Base-by-base conservation (phyloP, 78 protist species). In the Paulinella micropora region DNA sequence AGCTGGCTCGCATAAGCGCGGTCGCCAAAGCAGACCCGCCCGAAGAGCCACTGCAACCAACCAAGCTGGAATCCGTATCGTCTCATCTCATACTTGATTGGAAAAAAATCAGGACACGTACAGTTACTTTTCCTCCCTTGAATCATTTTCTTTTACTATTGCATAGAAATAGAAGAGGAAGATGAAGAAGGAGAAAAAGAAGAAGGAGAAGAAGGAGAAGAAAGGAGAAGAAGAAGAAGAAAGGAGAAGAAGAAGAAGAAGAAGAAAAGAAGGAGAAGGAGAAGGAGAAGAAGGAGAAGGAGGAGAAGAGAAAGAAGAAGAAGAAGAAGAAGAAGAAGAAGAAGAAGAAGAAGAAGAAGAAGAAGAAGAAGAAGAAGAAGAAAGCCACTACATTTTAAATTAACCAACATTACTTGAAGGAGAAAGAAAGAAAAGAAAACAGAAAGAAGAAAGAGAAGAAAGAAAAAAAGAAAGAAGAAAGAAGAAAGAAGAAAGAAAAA, bases 311-410 rank as follows among this genome's bases (percentile, higher is more conserved):
- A 64, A 64, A 64, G 34, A 64, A 64, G 23, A 23, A 28, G 73
- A 23, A 64, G 91, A 90, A 92, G 87, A 88, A 37, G 69, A 88
- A 85, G 32, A 88, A 40, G 34, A 90, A 40, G 90, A 15, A 3
- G 83, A 3, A 79, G 3, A 2, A 79, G 35, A 15, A 34, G 26
- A 28, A 23, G 26, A n/a, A 28, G 23, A 34, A 35, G 23, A 23
- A 83, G 26, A 34, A 34, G 15, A 83, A 28, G 28, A 34, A 34
- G n/a, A 38, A 32, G 34, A 6, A 35, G 81, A 37, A 4, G 29
- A 86, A 32, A 9, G 79, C 91, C 91, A 28, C 9, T 64, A 28
- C 9, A 23, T 23, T 28, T 28, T 28, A 23, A 64, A 28, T 64
- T 28, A 64, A 64, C 23, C 9, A 64, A 23, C 23, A 64, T 64